Percentiles rank a stretch among this genome's conserved stretches.
Conservation (phyloP, 1,139 yeast species). For the Sugiyamaella japonica region DNA sequence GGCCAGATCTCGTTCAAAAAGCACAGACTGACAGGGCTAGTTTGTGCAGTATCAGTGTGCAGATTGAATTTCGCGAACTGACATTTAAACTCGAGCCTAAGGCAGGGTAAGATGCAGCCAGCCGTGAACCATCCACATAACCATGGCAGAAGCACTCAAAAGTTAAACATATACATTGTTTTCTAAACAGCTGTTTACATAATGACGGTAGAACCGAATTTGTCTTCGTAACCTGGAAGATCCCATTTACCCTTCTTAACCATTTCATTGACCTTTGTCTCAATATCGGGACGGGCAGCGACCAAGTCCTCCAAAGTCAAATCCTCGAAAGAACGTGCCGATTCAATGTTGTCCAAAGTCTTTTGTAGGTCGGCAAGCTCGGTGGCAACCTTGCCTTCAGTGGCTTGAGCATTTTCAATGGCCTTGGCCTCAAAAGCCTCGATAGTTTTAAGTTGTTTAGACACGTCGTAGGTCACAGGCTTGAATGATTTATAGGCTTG, state of each 20-base stretch:
- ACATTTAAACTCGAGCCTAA: neutral
- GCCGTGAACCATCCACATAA: neutral
- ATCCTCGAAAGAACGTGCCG: slow-evolving; percentile 97
- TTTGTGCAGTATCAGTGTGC: neutral
- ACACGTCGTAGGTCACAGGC: slow-evolving; percentile 82
- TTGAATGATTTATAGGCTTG: slow-evolving; percentile 69
- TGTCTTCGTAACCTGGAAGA: slow-evolving; percentile 97
- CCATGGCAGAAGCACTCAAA: neutral
- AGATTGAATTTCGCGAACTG: neutral
- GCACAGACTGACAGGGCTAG: neutral
- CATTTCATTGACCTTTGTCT: slow-evolving; percentile 92
- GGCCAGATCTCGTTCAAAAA: neutral
- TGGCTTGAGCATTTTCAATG: slow-evolving; percentile 88
- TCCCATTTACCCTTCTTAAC: slow-evolving; percentile 97
- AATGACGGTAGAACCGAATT: slow-evolving; percentile 92
- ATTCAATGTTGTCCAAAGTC: slow-evolving; percentile 89
- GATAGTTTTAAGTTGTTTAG: slow-evolving; percentile 88
- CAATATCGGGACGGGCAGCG: slow-evolving; percentile 96
- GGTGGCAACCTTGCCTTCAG: slow-evolving; percentile 83
- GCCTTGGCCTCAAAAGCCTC: slow-evolving; percentile 96
- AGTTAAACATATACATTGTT: neutral
- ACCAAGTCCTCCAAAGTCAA: slow-evolving; percentile 93
- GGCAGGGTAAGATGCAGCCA: neutral
- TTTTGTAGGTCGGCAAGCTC: slow-evolving; percentile 84
- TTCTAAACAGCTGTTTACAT: slow-evolving; percentile 53